phyloP scores from a whole-genome alignment of 768 basidiomycete genomes.

The Suillus discolor region DNA sequence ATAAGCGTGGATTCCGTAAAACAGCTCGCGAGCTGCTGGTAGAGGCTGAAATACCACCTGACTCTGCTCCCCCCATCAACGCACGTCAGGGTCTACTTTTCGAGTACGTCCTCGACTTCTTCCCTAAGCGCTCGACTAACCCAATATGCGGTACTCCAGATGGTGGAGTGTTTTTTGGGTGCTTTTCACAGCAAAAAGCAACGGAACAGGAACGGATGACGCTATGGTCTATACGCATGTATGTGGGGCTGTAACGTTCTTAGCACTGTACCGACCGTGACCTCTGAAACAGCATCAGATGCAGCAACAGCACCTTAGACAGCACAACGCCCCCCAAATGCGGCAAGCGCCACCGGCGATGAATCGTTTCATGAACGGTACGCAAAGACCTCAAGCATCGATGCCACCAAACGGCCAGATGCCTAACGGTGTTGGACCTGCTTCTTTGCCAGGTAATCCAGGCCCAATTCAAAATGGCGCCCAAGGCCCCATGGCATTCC shows the following conservation, averaged over 20 bases:
- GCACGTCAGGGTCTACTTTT: conserved; percentile 82
- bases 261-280: conserved; percentile 13
- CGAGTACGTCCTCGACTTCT: conserved; percentile 52
- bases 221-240: conserved; percentile 74
- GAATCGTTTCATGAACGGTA: conserved; percentile 36
- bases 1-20: conserved; percentile 74
- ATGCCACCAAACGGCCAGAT: conserved; percentile 20
- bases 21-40: conserved; percentile 66
- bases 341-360: conserved; percentile 32
- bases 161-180: conserved; percentile 95
- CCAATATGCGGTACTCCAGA: conserved; percentile 37
- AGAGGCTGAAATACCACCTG: conserved; percentile 67
- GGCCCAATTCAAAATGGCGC: conserved; percentile 31
- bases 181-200: conserved; percentile 79
- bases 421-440: conserved; percentile 34
- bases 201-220: conserved; percentile 64
- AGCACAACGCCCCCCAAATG: conserved; percentile 27
- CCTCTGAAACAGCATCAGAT: conserved; percentile 37
- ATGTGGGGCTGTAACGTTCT: conserved; percentile 25
- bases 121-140: conserved; percentile 2
- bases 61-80: conserved; percentile 76
- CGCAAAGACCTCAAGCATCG: conserved; percentile 22
- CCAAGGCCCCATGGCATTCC: conserved; percentile 20
- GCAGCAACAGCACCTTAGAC: conserved; percentile 35
- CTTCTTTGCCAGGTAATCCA: conserved; percentile 27